These are phyloP conservation scores for Rhododendron mucronatum DNA, from an alignment of 148 eudicot genomes.

Conservation along the genomic window DNA sequence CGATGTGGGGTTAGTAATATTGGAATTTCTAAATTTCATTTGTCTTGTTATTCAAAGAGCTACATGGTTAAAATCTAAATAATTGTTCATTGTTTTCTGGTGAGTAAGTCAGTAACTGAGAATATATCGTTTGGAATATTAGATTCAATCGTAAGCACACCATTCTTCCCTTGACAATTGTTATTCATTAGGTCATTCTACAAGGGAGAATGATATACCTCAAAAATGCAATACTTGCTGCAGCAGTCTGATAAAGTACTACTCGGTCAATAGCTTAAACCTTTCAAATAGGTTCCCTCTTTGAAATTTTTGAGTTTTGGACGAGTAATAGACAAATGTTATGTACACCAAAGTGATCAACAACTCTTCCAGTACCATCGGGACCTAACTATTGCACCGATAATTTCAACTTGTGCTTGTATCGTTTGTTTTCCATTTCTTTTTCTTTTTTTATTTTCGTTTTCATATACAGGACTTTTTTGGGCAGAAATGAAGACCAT, in stretches of 20 bases:
- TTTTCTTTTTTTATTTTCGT: background rate
- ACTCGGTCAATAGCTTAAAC: background rate
- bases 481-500: background rate
- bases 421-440: background rate
- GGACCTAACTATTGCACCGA: background rate
- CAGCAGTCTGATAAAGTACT: background rate
- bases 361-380: background rate
- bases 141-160: background rate
- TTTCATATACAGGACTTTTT: background rate
- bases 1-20: slow-evolving; percentile 92
- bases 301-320: background rate
- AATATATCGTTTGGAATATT: background rate
- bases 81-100: background rate
- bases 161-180: background rate
- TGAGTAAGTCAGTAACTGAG: background rate
- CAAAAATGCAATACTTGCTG: background rate
- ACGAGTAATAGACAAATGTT: background rate
- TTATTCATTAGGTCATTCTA: background rate
- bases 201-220: background rate
- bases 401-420: background rate
- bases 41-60: background rate
- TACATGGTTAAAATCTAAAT: background rate
- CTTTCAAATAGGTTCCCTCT: background rate
- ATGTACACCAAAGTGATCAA: background rate
- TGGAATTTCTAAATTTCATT: background rate